Conservation (phyloP, 805 yeast species). For the Cyberlindnera subsufficiens region DNA sequence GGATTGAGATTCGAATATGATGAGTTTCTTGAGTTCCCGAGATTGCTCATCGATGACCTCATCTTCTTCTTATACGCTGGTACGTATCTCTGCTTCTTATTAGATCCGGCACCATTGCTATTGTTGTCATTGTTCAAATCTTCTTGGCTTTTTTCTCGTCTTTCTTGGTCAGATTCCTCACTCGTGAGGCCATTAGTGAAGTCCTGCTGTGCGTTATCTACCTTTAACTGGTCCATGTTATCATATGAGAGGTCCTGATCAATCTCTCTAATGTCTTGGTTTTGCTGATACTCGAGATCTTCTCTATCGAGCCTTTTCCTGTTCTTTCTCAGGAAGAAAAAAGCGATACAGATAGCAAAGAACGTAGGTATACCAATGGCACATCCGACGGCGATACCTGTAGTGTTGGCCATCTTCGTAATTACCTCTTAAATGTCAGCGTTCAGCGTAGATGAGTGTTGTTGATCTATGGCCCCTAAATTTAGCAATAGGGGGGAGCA, state of each 20-base stretch:
- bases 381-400: slow-evolving; percentile 41
- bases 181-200: background rate
- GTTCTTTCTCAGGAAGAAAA: slow-evolving; percentile 32
- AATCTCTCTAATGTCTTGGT: slow-evolving; percentile 29
- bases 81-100: slow-evolving; percentile 20
- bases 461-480: background rate
- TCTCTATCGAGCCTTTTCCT: slow-evolving; percentile 34
- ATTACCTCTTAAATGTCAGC: background rate
- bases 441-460: background rate
- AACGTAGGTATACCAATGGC: slow-evolving; percentile 49
- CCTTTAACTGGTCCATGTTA: slow-evolving; percentile 23
- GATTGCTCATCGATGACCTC: slow-evolving; percentile 20
- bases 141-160: too few relatives aligned
- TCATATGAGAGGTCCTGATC: slow-evolving; percentile 30
- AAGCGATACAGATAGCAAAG: slow-evolving; percentile 30
- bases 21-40: slow-evolving; percentile 19
- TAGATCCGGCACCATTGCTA: slow-evolving; percentile 1
- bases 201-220: background rate
- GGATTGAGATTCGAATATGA: slow-evolving; percentile 15
- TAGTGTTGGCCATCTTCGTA: slow-evolving; percentile 8
- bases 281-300: slow-evolving; percentile 24
- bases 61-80: slow-evolving; percentile 34
- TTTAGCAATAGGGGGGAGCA: too few relatives aligned
- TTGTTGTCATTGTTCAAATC: too few relatives aligned
- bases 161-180: background rate